These are phyloP conservation scores for Verticillium nonalfalfae DNA, from an alignment of 2,329 filamentous ascomycete species.

Conservation along the genomic window DNA sequence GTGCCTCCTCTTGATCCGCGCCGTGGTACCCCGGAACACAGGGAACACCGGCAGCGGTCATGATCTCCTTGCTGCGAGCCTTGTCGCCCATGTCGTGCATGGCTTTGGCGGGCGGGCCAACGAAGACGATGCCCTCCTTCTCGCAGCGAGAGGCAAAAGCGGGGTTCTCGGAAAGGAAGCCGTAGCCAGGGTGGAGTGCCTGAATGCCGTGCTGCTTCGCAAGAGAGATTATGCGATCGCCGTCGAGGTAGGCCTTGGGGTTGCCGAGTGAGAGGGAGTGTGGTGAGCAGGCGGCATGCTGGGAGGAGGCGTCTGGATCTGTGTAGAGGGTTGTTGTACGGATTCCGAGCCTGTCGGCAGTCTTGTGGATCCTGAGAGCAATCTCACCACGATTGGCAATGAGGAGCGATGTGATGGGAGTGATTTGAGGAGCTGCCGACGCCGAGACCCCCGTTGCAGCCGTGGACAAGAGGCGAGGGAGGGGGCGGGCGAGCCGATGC, in stretches of 20 bases:
- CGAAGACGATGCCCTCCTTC: constrained; percentile 86
- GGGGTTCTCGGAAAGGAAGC: constrained; percentile 91
- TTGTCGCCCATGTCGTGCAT: constrained; percentile 92
- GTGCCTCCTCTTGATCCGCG: constrained; percentile 62
- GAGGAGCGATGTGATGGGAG: constrained; percentile 69
- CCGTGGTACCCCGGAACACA: constrained; percentile 97
- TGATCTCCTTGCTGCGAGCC: constrained; percentile 89
- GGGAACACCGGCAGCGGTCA: constrained; percentile 89
- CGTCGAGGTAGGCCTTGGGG: constrained; percentile 84
- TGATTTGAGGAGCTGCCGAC: constrained; percentile 19
- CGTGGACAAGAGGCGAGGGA: constrained; percentile 30
- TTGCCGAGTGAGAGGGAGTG: constrained; percentile 79
- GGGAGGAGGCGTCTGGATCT: constrained; percentile 77
- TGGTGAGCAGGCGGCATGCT: constrained; percentile 81
- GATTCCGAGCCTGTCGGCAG: constrained; percentile 82
- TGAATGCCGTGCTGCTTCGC: constrained; percentile 82
- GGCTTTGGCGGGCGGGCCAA: constrained; percentile 79
- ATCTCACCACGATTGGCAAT: constrained; percentile 98
- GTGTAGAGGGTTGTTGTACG: constrained; percentile 93
- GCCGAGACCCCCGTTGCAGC: constrained; percentile 12
- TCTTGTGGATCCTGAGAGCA: constrained; percentile 84
- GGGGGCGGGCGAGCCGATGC: constrained; percentile 38
- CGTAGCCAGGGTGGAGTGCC: constrained; percentile 93
- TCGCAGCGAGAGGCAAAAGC: constrained; percentile 83
- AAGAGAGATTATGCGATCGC: constrained; percentile 82